Evolutionary conservation across 768 basidiomycete genomes (phyloP).

Genomic region (Tulasnella sp.): DNA sequence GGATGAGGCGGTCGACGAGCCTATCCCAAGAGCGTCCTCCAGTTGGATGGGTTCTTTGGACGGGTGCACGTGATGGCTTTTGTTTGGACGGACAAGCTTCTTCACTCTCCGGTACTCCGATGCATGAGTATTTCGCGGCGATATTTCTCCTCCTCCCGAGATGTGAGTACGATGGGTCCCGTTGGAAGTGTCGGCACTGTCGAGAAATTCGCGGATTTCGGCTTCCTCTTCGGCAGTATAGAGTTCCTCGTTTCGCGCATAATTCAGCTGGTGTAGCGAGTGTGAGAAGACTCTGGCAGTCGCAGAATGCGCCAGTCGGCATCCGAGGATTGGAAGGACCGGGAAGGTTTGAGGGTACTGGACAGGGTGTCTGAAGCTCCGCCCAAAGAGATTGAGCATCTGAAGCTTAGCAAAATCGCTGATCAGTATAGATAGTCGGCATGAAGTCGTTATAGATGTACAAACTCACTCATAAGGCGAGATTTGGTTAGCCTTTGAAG

Average conservation of each 20-base stretch:
- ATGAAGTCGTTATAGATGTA: neutral
- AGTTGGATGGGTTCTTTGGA: neutral
- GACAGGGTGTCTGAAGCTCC: constrained; percentile 1
- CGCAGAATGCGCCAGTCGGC: neutral
- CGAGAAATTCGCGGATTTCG: neutral
- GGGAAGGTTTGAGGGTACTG: neutral
- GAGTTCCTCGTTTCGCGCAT: neutral
- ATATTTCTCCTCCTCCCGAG: neutral
- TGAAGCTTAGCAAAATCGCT: neutral
- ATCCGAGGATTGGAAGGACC: neutral
- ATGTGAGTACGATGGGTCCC: neutral
- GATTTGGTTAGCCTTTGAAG: neutral
- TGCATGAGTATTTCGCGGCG: neutral
- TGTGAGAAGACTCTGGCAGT: neutral
- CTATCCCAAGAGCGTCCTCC: neutral
- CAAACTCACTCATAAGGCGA: neutral
- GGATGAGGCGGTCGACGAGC: neutral
- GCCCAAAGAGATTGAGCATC: constrained; percentile 3
- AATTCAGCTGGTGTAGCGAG: neutral
- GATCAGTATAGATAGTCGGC: neutral
- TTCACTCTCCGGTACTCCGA: neutral
- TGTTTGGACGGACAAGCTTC: neutral
- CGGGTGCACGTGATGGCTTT: neutral
- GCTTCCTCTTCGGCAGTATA: constrained; percentile 1
- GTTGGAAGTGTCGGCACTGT: neutral